These are phyloP conservation scores for Citrus cavaleriei DNA, from an alignment of 345 rosid species.

Conservation along the genomic window DNA sequence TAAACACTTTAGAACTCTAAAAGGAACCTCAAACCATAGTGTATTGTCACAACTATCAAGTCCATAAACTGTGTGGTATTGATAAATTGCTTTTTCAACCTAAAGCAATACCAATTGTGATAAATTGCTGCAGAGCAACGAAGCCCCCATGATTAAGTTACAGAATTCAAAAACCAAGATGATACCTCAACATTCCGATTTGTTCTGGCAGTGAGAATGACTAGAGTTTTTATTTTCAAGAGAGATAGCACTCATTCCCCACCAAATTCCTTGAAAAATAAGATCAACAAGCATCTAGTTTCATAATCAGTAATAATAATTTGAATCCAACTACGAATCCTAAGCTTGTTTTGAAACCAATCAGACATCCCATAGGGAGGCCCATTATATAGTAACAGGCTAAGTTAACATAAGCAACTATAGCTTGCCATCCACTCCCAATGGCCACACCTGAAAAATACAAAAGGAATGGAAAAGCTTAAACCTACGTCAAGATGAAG, in stretches of 20 bases:
- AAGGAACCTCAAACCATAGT: too few species aligned
- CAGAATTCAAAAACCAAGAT: neutral
- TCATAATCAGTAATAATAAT: neutral
- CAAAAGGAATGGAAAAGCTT: neutral
- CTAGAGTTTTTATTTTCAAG: constrained; percentile 59
- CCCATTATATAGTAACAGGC: constrained; percentile 73
- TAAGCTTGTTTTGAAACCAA: constrained; percentile 75
- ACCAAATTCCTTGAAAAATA: constrained; percentile 52
- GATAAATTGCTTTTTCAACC: constrained; percentile 57
- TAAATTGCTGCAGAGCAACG: neutral
- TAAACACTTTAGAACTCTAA: accelerated
- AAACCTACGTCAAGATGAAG: neutral
- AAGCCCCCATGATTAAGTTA: neutral
- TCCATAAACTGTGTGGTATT: too few species aligned
- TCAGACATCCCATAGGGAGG: constrained; percentile 80
- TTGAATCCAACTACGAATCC: constrained; percentile 43
- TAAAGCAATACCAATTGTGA: constrained; percentile 1
- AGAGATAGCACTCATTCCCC: constrained; percentile 83
- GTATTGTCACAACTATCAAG: too few species aligned
- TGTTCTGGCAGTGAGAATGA: constrained; percentile 67
- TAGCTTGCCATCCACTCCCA: constrained; percentile 94
- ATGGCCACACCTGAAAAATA: constrained; percentile 71
- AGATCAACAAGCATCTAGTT: neutral
- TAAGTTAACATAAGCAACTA: constrained; percentile 83
- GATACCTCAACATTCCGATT: constrained; percentile 74